Percentiles rank a stretch among this genome's conserved stretches.
These are phyloP conservation scores for Agaricales sp. DNA, from an alignment of 1,284 basidiomycete species.

Conservation along the genomic window DNA sequence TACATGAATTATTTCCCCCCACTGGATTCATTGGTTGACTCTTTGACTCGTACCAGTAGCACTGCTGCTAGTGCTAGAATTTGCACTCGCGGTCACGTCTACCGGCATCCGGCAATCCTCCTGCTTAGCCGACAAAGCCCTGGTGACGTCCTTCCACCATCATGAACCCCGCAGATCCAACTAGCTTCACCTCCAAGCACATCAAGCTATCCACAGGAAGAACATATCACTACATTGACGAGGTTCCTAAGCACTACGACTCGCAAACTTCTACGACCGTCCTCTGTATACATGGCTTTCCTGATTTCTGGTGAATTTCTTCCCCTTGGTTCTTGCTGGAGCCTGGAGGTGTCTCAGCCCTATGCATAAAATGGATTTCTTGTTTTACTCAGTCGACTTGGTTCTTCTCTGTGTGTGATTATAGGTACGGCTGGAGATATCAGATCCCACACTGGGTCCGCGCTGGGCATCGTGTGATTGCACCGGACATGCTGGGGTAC, in stretches of 20 bases:
- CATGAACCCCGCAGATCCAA: constrained; percentile 41
- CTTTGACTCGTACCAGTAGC: too few relatives aligned
- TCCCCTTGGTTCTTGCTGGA: not conserved
- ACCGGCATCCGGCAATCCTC: too few relatives aligned
- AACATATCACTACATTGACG: constrained; percentile 59
- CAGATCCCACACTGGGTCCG: constrained; percentile 59
- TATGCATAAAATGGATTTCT: too few relatives aligned
- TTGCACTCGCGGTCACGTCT: too few relatives aligned
- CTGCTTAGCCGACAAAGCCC: too few relatives aligned
- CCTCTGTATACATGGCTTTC: constrained; percentile 67
- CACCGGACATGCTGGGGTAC: constrained; percentile 65
- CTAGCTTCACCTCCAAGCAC: constrained; percentile 41
- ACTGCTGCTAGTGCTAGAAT: too few relatives aligned
- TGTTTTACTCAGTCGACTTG: too few relatives aligned
- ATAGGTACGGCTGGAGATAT: constrained; percentile 60
- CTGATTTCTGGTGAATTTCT: constrained; percentile 45
- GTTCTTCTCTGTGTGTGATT: not conserved
- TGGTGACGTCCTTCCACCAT: not conserved
- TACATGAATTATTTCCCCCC: too few relatives aligned
- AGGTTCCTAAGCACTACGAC: constrained; percentile 35
- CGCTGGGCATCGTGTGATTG: constrained; percentile 55
- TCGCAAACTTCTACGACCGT: constrained; percentile 33
- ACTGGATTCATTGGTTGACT: too few relatives aligned
- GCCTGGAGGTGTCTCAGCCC: not conserved
- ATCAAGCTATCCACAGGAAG: constrained; percentile 43